Evolutionary conservation across 768 basidiomycete species (phyloP), one percentile per base, ranked within the genome.

Genomic region (Lentinula guzmanii): DNA sequence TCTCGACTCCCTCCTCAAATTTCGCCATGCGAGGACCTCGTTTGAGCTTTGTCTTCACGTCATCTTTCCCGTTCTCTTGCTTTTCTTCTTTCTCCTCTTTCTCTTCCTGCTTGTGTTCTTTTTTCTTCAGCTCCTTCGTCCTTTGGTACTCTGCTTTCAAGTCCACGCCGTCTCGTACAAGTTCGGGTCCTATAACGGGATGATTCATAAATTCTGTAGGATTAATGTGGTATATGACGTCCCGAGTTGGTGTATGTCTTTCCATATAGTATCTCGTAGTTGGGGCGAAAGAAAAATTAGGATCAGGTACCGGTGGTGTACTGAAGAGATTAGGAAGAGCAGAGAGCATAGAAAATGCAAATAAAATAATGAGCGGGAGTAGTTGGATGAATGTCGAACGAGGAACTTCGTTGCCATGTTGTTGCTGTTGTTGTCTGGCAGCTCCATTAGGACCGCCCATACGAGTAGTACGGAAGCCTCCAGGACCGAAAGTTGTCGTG

Each of bases 181-280:
- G 70, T 65, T 90, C 90, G 4, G 85, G 82, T 6, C 87, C 86
- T 62, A 97, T 89, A 16, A 78, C 74, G 0, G 91, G 87, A 70
- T 95, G 92, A n/a, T 77, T 76, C 50, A 83, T 68, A 70, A 95
- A 91, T 70, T 96, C 90, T 16, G 75, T 76, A 13, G 79, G 76
- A 69, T 95, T 90, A 66, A 98, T 93, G 67, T 87, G 93, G 75
- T 98, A 98, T 13, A 80, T 83, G 50, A 97, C 78, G 31, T 87
- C 85, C 63, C 92, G 74, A 15, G 79, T 80, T 41, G 76, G 76
- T 35, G 96, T 95, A 54, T 85, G 79, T 63, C 93, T 82, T 70
- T 85, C 83, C n/a, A 84, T 74, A 65, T 86, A 86, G 70, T 82
- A 90, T 56, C 82, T 79, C n/a, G 80, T 48, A 0, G 86, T 80